phyloP scores from a whole-genome alignment of 1,139 yeast species.

The Candida sp. region DNA sequence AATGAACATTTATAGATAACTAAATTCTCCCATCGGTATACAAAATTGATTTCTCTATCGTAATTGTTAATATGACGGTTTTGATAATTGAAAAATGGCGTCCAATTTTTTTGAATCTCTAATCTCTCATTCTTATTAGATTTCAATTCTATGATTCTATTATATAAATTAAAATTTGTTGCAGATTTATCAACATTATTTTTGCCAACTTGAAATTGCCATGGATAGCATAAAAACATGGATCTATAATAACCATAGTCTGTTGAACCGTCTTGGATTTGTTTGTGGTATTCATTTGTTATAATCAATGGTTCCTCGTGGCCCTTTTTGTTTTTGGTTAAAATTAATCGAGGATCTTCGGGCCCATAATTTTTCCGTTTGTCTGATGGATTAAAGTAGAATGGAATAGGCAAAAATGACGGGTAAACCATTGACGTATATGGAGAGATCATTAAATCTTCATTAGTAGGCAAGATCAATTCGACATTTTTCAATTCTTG shows the following conservation, averaged over 20 bases:
- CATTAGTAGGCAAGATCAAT: constrained; percentile 30
- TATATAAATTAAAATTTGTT: constrained; percentile 17
- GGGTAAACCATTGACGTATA: constrained; percentile 17
- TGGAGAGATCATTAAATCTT: constrained; percentile 8
- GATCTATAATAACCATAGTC: constrained; percentile 19
- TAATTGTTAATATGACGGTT: constrained; percentile 12
- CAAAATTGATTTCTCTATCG: constrained; percentile 20
- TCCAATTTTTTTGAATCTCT: constrained; percentile 28
- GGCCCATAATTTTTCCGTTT: constrained; percentile 33
- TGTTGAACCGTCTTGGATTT: constrained; percentile 7
- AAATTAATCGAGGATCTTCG: constrained; percentile 44
- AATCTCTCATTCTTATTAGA: constrained; percentile 12
- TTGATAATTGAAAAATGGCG: constrained; percentile 21
- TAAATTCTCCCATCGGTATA: constrained; percentile 26
- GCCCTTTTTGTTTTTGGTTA: constrained; percentile 28
- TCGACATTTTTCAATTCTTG: constrained; percentile 29
- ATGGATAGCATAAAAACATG: constrained; percentile 37
- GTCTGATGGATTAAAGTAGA: constrained; percentile 15
- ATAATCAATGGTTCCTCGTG: constrained; percentile 27
- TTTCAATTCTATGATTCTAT: constrained; percentile 24
- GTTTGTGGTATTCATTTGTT: constrained; percentile 25
- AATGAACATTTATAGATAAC: constrained; percentile 24
- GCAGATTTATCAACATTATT: constrained; percentile 18
- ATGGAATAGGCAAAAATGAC: constrained; percentile 24
- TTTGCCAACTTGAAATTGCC: constrained; percentile 36